These are phyloP conservation scores for Pichia californica DNA, from an alignment of 805 yeast species.

Conservation along the genomic window DNA sequence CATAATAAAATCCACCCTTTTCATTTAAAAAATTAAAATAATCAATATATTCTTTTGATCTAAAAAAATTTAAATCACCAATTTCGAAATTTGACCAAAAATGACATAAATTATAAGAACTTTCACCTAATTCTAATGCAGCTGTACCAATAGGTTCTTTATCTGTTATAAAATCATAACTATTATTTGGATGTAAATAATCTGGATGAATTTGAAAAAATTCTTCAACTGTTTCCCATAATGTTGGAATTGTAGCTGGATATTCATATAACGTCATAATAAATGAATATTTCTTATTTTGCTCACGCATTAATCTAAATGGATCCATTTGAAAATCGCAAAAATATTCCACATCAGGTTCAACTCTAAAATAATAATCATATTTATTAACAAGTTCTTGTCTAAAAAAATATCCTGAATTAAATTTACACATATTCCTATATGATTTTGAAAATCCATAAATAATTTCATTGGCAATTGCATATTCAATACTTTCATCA, in stretches of 20 bases:
- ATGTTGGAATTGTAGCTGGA: conserved; percentile 74
- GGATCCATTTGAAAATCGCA: conserved; percentile 91
- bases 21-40: conserved; percentile 60
- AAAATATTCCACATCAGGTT: conserved; percentile 81
- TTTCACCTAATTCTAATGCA: conserved; percentile 19
- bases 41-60: conserved; percentile 53
- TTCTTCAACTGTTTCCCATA: conserved; percentile 72
- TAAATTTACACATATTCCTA: conserved; percentile 93
- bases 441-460: conserved; percentile 65
- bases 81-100: conserved; percentile 87
- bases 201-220: conserved; percentile 54
- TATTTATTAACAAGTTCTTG: conserved; percentile 65
- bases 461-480: conserved; percentile 43
- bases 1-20: conserved; percentile 75
- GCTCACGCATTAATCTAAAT: conserved; percentile 69
- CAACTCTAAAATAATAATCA: conserved; percentile 93
- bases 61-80: conserved; percentile 63
- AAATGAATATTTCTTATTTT: conserved; percentile 79
- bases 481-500: conserved; percentile 38
- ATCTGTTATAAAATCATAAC: conserved; percentile 51
- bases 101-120: conserved; percentile 70
- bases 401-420: conserved; percentile 84
- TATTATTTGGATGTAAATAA: conserved; percentile 56
- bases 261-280: conserved; percentile 80
- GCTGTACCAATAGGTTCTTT: conserved; percentile 41